Percentiles rank a stretch among this genome's conserved stretches.
These are phyloP conservation scores for Sugiyamaella pinicola DNA, from an alignment of 1,139 yeast genomes.

Conservation along the genomic window DNA sequence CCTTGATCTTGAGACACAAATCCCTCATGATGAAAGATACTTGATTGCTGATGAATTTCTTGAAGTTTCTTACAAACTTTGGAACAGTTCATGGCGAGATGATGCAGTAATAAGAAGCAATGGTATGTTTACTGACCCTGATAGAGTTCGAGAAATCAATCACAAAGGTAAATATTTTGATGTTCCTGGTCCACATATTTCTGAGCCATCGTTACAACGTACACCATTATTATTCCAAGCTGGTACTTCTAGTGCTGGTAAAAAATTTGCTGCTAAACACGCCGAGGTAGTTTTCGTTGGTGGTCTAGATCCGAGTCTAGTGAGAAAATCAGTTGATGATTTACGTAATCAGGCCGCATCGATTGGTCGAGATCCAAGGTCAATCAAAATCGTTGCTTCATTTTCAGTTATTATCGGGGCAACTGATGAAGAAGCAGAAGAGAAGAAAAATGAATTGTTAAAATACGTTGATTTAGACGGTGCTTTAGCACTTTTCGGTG, in stretches of 20 bases:
- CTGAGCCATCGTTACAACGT: constrained; percentile 49
- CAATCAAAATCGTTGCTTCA: constrained; percentile 39
- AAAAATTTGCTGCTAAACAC: constrained; percentile 50
- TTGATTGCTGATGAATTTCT: constrained; percentile 46
- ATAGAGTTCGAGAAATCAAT: constrained; percentile 43
- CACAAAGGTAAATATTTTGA: constrained; percentile 45
- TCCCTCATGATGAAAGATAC: constrained; percentile 48
- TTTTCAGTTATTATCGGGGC: constrained; percentile 38
- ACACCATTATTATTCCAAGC: constrained; percentile 52
- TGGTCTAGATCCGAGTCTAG: constrained; percentile 34
- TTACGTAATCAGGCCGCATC: constrained; percentile 35
- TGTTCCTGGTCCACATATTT: constrained; percentile 46
- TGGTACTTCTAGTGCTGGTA: constrained; percentile 51
- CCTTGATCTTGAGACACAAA: constrained; percentile 38
- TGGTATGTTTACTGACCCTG: constrained; percentile 44
- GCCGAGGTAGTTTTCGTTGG: constrained; percentile 50
- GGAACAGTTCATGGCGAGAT: constrained; percentile 48
- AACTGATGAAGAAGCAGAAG: constrained; percentile 42
- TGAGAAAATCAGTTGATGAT: constrained; percentile 30
- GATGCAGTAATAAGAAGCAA: constrained; percentile 44
- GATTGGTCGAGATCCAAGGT: constrained; percentile 36
- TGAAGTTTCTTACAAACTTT: constrained; percentile 44
- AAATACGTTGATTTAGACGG: constrained; percentile 38
- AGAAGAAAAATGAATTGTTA: constrained; percentile 32
- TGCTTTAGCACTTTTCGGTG: constrained; percentile 42